phyloP scores from a whole-genome alignment of 495 filamentous ascomycete species.

The Daldinia decipiens region DNA sequence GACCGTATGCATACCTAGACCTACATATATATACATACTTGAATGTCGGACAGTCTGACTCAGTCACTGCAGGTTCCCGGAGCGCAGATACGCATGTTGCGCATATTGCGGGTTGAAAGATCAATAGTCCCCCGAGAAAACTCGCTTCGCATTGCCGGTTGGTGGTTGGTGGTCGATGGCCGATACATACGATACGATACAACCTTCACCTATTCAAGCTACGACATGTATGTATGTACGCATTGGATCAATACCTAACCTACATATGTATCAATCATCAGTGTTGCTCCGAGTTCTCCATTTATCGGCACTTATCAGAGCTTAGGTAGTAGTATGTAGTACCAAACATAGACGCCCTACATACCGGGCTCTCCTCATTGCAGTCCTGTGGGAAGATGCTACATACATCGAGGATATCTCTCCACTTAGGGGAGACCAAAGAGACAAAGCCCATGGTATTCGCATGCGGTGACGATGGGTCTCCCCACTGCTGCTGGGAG shows the following conservation, averaged over 20 bases:
- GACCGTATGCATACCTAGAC: no score
- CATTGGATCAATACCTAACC: conserved; percentile 14
- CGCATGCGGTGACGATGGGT: conserved; percentile 39
- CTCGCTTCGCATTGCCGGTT: conserved; percentile 32
- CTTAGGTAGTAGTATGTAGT: background rate
- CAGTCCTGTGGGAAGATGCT: conserved; percentile 13
- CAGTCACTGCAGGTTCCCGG: conserved; percentile 25
- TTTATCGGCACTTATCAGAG: background rate
- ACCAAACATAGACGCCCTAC: no score
- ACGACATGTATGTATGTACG: conserved; percentile 22
- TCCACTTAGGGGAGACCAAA: conserved; percentile 21
- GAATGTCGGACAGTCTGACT: conserved; percentile 34
- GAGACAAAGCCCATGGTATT: conserved; percentile 24
- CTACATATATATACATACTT: background rate
- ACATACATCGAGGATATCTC: conserved; percentile 25
- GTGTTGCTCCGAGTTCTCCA: background rate
- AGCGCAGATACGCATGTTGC: conserved; percentile 35
- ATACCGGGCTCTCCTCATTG: background rate
- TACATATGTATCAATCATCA: conserved; percentile 8
- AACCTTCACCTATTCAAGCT: conserved; percentile 7
- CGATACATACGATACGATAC: conserved; percentile 12
- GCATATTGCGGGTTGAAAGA: conserved; percentile 32
- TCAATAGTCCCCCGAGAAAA: conserved; percentile 29
- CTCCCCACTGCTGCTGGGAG: conserved; percentile 22
- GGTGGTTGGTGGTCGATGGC: background rate